Percentiles rank a stretch among this genome's conserved stretches.
phyloP scores from a whole-genome alignment of 768 basidiomycete species.

The Kondoa malvinella region DNA sequence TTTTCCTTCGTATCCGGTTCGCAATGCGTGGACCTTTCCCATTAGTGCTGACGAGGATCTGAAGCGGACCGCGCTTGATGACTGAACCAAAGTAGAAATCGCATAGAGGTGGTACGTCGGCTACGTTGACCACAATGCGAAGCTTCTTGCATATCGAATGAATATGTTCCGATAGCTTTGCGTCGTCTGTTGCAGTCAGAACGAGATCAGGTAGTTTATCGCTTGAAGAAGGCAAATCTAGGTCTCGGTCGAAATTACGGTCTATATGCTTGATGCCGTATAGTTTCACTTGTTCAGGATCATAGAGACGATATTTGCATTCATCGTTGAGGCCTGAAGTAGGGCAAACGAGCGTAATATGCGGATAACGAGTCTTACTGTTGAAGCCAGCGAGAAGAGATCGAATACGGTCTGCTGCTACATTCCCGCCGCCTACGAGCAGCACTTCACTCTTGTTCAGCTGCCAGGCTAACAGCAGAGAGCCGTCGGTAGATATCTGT shows the following conservation, averaged over 20 bases:
- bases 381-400: slow-evolving; percentile 45
- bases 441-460: slow-evolving; percentile 67
- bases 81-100: slow-evolving; percentile 98
- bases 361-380: slow-evolving; percentile 44
- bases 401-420: slow-evolving; percentile 73
- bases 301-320: slow-evolving; percentile 30
- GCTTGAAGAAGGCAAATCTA: neutral
- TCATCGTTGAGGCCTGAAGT: slow-evolving; percentile 43
- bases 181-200: slow-evolving; percentile 38
- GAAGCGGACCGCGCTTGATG: slow-evolving; percentile 72
- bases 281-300: slow-evolving; percentile 30
- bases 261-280: slow-evolving; percentile 37
- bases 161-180: slow-evolving; percentile 66
- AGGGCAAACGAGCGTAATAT: slow-evolving; percentile 62
- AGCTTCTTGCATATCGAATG: slow-evolving; percentile 48
- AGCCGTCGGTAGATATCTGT: slow-evolving; percentile 9
- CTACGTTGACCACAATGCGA: slow-evolving; percentile 79
- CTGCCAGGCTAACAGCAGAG: slow-evolving; percentile 78
- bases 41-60: slow-evolving; percentile 90
- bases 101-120: slow-evolving; percentile 85
- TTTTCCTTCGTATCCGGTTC: slow-evolving; percentile 52
- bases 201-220: slow-evolving; percentile 35
- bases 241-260: slow-evolving; percentile 3
- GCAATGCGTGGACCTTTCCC: slow-evolving; percentile 85
- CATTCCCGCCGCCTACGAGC: slow-evolving; percentile 81